Conservation (phyloP, 1,139 yeast species). For the Pichia sp. region DNA sequence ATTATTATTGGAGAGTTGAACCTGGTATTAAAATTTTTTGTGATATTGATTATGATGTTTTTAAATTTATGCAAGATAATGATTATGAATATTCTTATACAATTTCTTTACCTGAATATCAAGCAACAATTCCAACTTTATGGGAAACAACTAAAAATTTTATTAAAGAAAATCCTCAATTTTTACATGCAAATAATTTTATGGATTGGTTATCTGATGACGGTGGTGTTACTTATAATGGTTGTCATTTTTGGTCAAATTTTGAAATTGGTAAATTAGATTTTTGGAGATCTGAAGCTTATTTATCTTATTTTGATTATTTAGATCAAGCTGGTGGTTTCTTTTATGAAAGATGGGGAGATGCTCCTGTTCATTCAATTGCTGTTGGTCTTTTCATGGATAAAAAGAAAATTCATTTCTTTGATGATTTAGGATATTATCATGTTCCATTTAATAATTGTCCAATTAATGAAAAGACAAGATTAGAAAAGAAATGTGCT, state of each 20-base stretch:
- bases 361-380: constrained; percentile 84
- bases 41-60: constrained; percentile 76
- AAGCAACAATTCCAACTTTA: constrained; percentile 69
- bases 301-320: constrained; percentile 58
- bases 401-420: constrained; percentile 62
- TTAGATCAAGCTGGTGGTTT: constrained; percentile 80
- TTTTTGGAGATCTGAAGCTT: constrained; percentile 70
- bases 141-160: constrained; percentile 75
- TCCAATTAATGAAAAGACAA: constrained; percentile 56
- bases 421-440: constrained; percentile 76
- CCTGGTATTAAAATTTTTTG: constrained; percentile 75
- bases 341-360: constrained; percentile 92
- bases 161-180: constrained; percentile 57
- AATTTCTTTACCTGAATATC: constrained; percentile 76
- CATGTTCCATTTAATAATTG: constrained; percentile 76
- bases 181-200: constrained; percentile 58
- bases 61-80: constrained; percentile 73
- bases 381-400: constrained; percentile 75
- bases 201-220: constrained; percentile 69
- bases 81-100: constrained; percentile 73
- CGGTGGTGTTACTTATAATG: constrained; percentile 59
- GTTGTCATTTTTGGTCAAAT: constrained; percentile 87
- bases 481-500: constrained; percentile 53
- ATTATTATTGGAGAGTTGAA: constrained; percentile 93
- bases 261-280: constrained; percentile 73